A percentile compares a stretch with the other conserved stretches of the same genome.
Evolutionary conservation across 2,329 filamentous ascomycete genomes (phyloP).

Genomic region (Cladophialophora immunda): DNA sequence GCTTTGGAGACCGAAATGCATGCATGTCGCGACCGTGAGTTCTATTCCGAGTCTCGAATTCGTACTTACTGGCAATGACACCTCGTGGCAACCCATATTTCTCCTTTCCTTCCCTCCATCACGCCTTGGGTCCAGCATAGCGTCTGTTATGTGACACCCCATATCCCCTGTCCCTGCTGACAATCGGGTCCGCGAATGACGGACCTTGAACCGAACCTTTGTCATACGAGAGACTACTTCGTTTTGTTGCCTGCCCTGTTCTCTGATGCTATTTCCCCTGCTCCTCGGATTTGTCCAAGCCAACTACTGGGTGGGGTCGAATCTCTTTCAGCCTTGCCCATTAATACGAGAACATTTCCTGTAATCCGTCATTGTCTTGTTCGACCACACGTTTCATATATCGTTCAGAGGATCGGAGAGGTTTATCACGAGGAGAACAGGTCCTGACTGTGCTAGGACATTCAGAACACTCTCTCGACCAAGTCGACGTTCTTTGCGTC

Average conservation of each 20-base stretch:
- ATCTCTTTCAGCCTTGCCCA: slow-evolving; percentile 34
- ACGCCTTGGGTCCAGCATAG: slow-evolving; percentile 5
- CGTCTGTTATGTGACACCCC: slow-evolving; percentile 27
- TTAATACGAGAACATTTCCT: slow-evolving; percentile 31
- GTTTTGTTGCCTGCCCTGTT: background rate
- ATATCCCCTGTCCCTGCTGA: slow-evolving; percentile 26
- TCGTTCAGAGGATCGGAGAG: background rate
- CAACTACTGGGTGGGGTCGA: slow-evolving; percentile 23
- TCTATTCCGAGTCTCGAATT: slow-evolving; percentile 30
- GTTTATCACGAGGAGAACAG: background rate
- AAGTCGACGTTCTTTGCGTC: background rate
- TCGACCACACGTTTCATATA: slow-evolving; percentile 12
- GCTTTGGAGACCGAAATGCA: slow-evolving; percentile 21
- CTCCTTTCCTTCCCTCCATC: slow-evolving; percentile 14
- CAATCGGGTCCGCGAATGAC: slow-evolving; percentile 26
- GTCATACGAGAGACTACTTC: slow-evolving; percentile 22
- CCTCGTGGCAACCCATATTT: slow-evolving; percentile 30
- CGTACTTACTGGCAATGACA: slow-evolving; percentile 26
- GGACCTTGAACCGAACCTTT: slow-evolving; percentile 18
- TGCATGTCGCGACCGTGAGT: slow-evolving; percentile 25
- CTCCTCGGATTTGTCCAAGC: slow-evolving; percentile 12
- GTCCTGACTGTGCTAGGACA: background rate
- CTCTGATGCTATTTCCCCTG: slow-evolving; percentile 6
- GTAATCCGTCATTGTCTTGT: slow-evolving; percentile 16
- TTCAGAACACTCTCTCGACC: background rate